Base-by-base conservation (phyloP, 768 basidiomycete genomes). In the Termitomyces sp. region DNA sequence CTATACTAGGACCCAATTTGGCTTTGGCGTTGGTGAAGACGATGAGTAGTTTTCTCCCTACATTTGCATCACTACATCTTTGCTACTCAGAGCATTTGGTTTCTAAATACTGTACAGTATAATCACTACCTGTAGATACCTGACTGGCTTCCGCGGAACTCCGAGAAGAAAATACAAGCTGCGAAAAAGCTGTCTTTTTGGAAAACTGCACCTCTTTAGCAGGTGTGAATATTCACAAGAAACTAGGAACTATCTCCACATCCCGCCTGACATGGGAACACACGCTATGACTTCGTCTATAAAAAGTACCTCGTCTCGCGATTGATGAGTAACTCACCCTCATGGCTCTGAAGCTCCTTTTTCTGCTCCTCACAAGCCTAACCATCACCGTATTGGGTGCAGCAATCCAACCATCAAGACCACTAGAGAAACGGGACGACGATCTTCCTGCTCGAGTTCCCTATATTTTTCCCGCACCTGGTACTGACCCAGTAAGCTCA, bases 371-470 rank as follows among this genome's bases (percentile, higher is more conserved):
- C 46, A 48, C 51, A 24, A 53, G 55, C 47, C 59, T 54, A 5
- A 45, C 34, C 22, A 4, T 30, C 24, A 54, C 58, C 52, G 42
- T 58, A 9, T 41, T 60, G 11, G 39, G 65, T 30, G 41, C 55
- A 30, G 59, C 52, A 48, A 34, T 48, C 16, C 53, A 45, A 34
- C 47, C 55, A 50, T 52, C 54, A 2, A 42, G n/a, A 24, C 34
- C 55, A 37, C 24, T 59, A 12, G 46, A 66, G n/a, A 61, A 58
- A 39, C 67, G 75, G 30, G 76, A 78, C 55, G 71, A 74, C 59
- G 67, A 74, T 46, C 61, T 74, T 31, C 75, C 77, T 50, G 76
- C 77, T 20, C 72, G 77, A 18, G 73, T 78, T 34, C 77, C 77
- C 4, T 78, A 78, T 37, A 64, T 77, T 7, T 74, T 77, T 54